Evolutionary conservation across 495 filamentous ascomycete species (phyloP).

Genomic region (Daldinia decipiens): DNA sequence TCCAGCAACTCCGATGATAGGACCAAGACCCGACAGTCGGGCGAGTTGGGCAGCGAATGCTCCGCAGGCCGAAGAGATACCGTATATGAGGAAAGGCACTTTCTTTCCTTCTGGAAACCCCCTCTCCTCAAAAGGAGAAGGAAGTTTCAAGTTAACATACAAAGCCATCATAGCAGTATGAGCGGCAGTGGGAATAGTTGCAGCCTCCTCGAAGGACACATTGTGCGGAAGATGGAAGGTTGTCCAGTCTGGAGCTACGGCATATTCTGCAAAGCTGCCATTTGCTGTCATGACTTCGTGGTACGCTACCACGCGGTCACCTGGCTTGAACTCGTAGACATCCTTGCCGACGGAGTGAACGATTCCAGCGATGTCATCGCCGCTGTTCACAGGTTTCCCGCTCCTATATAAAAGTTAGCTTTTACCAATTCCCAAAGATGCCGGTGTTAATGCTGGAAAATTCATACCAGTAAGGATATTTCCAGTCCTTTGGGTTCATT

Average conservation of each 20-base stretch:
- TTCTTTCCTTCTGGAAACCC: slow-evolving; percentile 24
- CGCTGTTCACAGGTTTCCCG: slow-evolving; percentile 41
- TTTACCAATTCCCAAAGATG: background rate
- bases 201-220: slow-evolving; percentile 56
- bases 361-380: slow-evolving; percentile 58
- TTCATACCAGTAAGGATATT: slow-evolving; percentile 21
- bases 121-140: slow-evolving; percentile 25
- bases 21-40: slow-evolving; percentile 50
- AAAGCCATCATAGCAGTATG: slow-evolving; percentile 55
- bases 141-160: slow-evolving; percentile 48
- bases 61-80: slow-evolving; percentile 53
- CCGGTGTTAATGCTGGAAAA: background rate
- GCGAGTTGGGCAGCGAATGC: slow-evolving; percentile 56
- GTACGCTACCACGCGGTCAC: slow-evolving; percentile 56
- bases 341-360: slow-evolving; percentile 52
- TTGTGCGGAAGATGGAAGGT: slow-evolving; percentile 55
- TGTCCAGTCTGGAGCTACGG: slow-evolving; percentile 50
- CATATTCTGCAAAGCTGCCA: slow-evolving; percentile 56
- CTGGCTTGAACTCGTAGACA: slow-evolving; percentile 54
- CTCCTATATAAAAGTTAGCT: slow-evolving; percentile 11
- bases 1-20: slow-evolving; percentile 55
- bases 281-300: slow-evolving; percentile 45
- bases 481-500: slow-evolving; percentile 52
- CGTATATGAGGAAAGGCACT: slow-evolving; percentile 52
- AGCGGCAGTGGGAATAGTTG: slow-evolving; percentile 55